Evolutionary conservation across 768 basidiomycete genomes (phyloP).

Genomic region (Trichaptum fuscoviolaceum): DNA sequence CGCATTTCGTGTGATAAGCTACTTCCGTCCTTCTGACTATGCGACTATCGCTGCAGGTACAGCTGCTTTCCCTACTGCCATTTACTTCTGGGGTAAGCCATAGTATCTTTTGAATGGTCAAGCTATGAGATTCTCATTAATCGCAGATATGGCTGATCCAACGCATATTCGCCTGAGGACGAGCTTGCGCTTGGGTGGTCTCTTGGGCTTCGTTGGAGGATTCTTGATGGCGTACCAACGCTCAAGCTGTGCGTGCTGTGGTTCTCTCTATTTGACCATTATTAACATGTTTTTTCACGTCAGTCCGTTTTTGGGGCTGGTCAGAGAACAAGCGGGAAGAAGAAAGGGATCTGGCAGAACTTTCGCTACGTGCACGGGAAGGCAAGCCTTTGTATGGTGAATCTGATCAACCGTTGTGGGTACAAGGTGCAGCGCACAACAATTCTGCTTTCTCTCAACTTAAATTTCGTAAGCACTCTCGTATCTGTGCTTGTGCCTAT

Average conservation of each 20-base stretch:
- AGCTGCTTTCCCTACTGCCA: conserved; percentile 71
- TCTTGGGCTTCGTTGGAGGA: conserved; percentile 84
- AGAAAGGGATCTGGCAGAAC: conserved; percentile 69
- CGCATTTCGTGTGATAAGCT: conserved; percentile 77
- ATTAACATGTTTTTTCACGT: background rate
- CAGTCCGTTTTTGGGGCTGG: conserved; percentile 97
- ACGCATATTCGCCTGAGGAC: conserved; percentile 32
- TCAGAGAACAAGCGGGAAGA: conserved; percentile 82
- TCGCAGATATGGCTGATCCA: conserved; percentile 42
- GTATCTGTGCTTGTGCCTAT: conserved; percentile 9
- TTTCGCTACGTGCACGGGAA: conserved; percentile 64
- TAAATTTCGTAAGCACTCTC: conserved; percentile 68
- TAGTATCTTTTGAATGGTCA: conserved; percentile 11
- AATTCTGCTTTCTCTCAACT: conserved; percentile 94
- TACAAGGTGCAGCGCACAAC: conserved; percentile 79
- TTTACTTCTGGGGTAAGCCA: conserved; percentile 82
- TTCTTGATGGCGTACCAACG: conserved; percentile 92
- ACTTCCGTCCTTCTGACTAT: conserved; percentile 87
- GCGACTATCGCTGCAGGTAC: conserved; percentile 77
- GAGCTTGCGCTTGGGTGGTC: conserved; percentile 51
- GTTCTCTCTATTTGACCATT: conserved; percentile 11
- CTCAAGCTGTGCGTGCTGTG: conserved; percentile 63
- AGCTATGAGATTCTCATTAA: conserved; percentile 20
- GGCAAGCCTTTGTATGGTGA: conserved; percentile 87
- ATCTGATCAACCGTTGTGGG: conserved; percentile 76